phyloP scores from a whole-genome alignment of 108 stramenopile genomes.

The Discostella stelligeroides region DNA sequence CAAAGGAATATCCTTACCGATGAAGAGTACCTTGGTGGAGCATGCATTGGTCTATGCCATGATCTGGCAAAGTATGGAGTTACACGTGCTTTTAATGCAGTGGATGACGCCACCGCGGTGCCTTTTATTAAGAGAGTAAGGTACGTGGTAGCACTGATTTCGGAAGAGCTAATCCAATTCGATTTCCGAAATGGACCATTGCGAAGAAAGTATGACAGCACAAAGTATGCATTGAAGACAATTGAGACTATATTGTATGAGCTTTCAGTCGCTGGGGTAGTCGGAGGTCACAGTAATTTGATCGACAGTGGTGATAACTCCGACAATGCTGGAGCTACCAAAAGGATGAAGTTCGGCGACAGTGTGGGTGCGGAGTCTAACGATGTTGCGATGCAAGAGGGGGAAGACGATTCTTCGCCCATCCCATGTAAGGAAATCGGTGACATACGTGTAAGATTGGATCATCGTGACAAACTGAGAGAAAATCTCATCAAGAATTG shows the following conservation, averaged over 20 bases:
- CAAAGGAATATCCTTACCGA: conserved; percentile 55
- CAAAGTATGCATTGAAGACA: conserved; percentile 77
- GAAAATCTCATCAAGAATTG: conserved; percentile 90
- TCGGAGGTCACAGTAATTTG: conserved; percentile 9
- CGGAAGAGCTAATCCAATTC: conserved; percentile 75
- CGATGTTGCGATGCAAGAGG: conserved; percentile 19
- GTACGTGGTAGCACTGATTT: conserved; percentile 55
- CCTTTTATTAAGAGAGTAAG: conserved; percentile 56
- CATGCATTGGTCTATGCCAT: conserved; percentile 72
- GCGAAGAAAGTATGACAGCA: conserved; percentile 84
- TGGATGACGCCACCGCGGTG: conserved; percentile 39
- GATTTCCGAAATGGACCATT: conserved; percentile 95
- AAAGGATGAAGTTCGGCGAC: conserved; percentile 28
- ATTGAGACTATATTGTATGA: conserved; percentile 91
- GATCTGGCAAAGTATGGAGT: conserved; percentile 72
- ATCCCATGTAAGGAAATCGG: conserved; percentile 56
- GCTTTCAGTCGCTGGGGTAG: conserved; percentile 63
- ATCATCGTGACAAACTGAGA: conserved; percentile 77
- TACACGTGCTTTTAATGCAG: conserved; percentile 64
- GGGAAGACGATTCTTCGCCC: conserved; percentile 8
- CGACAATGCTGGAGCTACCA: conserved; percentile 2
- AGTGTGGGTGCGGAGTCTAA: conserved; percentile 19
- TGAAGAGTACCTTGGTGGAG: conserved; percentile 83
- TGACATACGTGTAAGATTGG: conserved; percentile 70
- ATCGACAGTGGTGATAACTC: background rate